phyloP scores from a whole-genome alignment of 2,329 filamentous ascomycete species.

The Monosporascus sp. region DNA sequence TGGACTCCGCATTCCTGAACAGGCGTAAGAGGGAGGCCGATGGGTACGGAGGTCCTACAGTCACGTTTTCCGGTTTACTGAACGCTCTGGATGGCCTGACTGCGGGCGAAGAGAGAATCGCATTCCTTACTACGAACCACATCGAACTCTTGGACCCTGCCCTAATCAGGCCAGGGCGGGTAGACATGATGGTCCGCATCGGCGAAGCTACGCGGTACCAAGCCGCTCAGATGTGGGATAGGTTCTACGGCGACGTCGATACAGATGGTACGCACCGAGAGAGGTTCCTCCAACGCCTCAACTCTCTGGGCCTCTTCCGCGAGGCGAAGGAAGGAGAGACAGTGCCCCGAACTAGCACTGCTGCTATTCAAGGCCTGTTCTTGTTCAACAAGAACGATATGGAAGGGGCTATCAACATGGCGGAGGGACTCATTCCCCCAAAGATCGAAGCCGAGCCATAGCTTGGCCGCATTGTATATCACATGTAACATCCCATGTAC shows the following conservation, averaged over 20 bases:
- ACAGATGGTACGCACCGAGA: constrained; percentile 53
- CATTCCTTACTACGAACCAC: constrained; percentile 93
- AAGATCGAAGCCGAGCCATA: constrained; percentile 44
- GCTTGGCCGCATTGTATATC: constrained; percentile 2
- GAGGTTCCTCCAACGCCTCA: constrained; percentile 66
- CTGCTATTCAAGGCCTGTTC: constrained; percentile 89
- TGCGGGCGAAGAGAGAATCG: constrained; percentile 86
- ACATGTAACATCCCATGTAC: not conserved
- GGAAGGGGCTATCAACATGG: constrained; percentile 78
- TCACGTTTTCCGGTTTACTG: constrained; percentile 88
- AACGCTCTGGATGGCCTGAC: constrained; percentile 88
- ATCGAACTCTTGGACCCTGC: constrained; percentile 85
- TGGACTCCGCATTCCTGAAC: constrained; percentile 85
- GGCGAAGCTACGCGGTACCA: constrained; percentile 84
- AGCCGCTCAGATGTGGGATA: constrained; percentile 82
- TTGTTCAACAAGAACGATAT: constrained; percentile 91
- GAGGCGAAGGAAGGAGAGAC: constrained; percentile 42
- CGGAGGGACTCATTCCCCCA: constrained; percentile 57
- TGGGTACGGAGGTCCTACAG: constrained; percentile 79
- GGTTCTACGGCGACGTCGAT: constrained; percentile 87
- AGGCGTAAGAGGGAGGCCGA: constrained; percentile 71
- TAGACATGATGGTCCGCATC: constrained; percentile 88
- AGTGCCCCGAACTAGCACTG: constrained; percentile 66
- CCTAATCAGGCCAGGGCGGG: constrained; percentile 81
- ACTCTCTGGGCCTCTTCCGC: constrained; percentile 64